Evolutionary conservation across 1,284 basidiomycete species (phyloP).

Genomic region (Trichosporon asahii): DNA sequence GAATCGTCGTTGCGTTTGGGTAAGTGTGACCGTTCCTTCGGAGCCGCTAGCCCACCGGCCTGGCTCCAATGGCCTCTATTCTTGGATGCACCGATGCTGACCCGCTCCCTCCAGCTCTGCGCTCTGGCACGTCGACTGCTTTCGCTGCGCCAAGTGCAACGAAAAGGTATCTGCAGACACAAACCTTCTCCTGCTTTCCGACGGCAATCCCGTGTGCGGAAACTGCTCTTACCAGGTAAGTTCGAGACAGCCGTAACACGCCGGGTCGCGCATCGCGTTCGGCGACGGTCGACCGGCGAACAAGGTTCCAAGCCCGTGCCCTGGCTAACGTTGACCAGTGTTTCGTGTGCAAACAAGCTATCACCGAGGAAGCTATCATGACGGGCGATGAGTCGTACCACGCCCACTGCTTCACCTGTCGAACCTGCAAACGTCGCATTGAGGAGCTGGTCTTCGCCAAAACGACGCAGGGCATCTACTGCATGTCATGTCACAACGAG

Average conservation of each 20-base stretch:
- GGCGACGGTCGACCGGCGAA: not conserved
- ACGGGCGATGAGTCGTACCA: conserved; percentile 98
- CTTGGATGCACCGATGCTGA: conserved; percentile 8
- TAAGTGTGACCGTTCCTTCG: conserved; percentile 50
- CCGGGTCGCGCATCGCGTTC: conserved; percentile 3
- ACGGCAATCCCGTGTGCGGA: conserved; percentile 94
- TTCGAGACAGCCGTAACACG: conserved; percentile 15
- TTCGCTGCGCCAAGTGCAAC: conserved; percentile 56
- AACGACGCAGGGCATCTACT: conserved; percentile 97
- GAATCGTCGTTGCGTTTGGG: conserved; percentile 88
- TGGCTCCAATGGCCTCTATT: not conserved
- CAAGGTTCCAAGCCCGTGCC: not conserved
- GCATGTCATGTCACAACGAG: conserved; percentile 96
- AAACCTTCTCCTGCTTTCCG: conserved; percentile 89
- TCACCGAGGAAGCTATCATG: conserved; percentile 97
- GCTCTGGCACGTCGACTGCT: conserved; percentile 54
- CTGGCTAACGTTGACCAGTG: conserved; percentile 55
- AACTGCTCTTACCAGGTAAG: conserved; percentile 82
- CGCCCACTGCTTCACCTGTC: conserved; percentile 97
- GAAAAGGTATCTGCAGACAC: conserved; percentile 71
- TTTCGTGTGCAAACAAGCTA: conserved; percentile 84
- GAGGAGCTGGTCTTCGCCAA: conserved; percentile 98
- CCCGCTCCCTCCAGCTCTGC: conserved; percentile 37
- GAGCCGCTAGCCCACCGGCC: not conserved
- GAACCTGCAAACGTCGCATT: conserved; percentile 87